These are phyloP conservation scores for Olyra latifolia DNA, from an alignment of 176 grass and related monocot species.

Conservation along the genomic window DNA sequence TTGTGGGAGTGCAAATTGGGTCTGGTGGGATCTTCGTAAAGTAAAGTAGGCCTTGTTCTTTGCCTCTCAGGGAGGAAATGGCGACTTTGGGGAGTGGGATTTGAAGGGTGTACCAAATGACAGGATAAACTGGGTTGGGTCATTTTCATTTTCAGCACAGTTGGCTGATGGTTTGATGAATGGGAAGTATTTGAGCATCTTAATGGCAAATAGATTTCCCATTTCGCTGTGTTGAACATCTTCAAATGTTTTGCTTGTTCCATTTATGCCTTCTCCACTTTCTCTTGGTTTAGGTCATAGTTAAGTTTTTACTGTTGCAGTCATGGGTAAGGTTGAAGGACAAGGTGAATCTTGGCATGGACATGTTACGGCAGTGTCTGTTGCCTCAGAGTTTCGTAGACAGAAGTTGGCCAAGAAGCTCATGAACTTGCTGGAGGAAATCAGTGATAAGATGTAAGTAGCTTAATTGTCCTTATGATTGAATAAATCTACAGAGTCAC, in stretches of 20 bases:
- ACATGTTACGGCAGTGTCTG: constrained; percentile 91
- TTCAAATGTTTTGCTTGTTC: background rate
- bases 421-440: constrained; percentile 86
- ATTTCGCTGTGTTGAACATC: background rate
- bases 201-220: background rate
- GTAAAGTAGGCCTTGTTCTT: background rate
- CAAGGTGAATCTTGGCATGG: constrained; percentile 99
- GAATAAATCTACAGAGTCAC: background rate
- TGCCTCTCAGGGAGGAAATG: background rate
- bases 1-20: too few species aligned
- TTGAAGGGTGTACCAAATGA: background rate
- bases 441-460: constrained; percentile 94
- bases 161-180: background rate
- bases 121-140: background rate
- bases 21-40: background rate
- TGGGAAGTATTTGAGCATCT: background rate
- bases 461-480: background rate
- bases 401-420: constrained; percentile 96
- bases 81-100: background rate
- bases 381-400: constrained; percentile 78
- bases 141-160: background rate
- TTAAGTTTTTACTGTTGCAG: constrained; percentile 46
- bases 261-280: background rate
- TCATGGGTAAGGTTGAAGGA: constrained; percentile 99
- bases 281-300: background rate